phyloP scores from a whole-genome alignment of 1,284 basidiomycete species.

The Vanrija sp. region DNA sequence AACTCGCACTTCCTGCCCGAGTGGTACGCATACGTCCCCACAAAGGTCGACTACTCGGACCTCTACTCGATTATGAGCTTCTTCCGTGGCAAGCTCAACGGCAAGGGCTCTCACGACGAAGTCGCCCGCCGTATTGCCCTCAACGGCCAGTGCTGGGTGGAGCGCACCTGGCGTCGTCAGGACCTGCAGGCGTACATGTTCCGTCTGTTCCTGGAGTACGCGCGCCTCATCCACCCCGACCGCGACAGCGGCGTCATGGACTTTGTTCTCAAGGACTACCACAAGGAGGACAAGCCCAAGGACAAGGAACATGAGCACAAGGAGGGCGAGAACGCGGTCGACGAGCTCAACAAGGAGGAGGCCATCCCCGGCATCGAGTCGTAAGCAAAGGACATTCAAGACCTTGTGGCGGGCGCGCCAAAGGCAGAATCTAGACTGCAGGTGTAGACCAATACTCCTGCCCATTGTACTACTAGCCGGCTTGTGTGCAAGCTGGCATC shows the following conservation, averaged over 20 bases:
- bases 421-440: not conserved
- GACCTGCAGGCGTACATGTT: constrained; percentile 50
- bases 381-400: not conserved
- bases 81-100: constrained; percentile 47
- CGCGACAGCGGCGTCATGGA: constrained; percentile 52
- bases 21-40: constrained; percentile 51
- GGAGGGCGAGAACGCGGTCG: not conserved
- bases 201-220: constrained; percentile 57
- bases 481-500: too few relatives aligned
- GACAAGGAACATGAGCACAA: not conserved
- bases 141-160: constrained; percentile 52
- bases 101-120: constrained; percentile 48
- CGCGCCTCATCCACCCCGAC: constrained; percentile 53
- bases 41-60: constrained; percentile 51
- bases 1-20: constrained; percentile 47
- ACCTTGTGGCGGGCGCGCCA: too few relatives aligned
- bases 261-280: constrained; percentile 21
- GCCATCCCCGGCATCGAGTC: constrained; percentile 11
- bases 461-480: too few relatives aligned
- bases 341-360: not conserved
- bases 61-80: constrained; percentile 50
- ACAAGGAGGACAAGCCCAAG: not conserved
- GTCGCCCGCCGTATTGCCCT: constrained; percentile 49
- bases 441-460: not conserved
- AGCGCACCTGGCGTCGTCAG: constrained; percentile 45